Conservation (phyloP, 108 stramenopile genomes). For the Craspedostauros australis region DNA sequence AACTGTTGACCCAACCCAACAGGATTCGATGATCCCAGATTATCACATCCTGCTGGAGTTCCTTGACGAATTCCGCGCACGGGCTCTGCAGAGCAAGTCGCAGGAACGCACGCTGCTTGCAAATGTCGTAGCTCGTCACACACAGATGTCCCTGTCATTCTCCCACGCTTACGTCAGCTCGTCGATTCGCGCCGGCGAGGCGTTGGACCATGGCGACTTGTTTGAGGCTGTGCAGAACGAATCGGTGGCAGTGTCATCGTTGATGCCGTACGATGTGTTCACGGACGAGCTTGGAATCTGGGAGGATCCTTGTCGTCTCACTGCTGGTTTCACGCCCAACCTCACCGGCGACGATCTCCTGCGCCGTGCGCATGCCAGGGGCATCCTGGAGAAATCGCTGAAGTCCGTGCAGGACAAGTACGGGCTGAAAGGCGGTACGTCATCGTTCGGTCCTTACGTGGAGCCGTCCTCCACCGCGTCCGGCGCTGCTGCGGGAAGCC, state of each 20-base stretch:
- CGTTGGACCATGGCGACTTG: constrained; percentile 71
- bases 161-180: constrained; percentile 78
- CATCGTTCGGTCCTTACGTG: constrained; percentile 62
- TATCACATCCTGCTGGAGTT: constrained; percentile 45
- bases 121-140: constrained; percentile 44
- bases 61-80: constrained; percentile 56
- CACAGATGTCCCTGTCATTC: constrained; percentile 75
- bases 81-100: constrained; percentile 58
- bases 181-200: constrained; percentile 77
- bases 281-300: constrained; percentile 64
- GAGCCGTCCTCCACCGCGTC: constrained; percentile 19
- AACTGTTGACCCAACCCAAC: too few species aligned
- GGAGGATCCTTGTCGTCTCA: constrained; percentile 82
- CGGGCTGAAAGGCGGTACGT: constrained; percentile 64
- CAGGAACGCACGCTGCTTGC: constrained; percentile 74
- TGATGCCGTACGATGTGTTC: constrained; percentile 80
- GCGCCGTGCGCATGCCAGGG: constrained; percentile 66
- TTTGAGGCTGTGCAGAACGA: constrained; percentile 77
- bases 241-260: constrained; percentile 53
- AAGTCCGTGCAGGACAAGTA: constrained; percentile 75
- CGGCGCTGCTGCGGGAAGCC: constrained; percentile 1
- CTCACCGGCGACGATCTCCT: constrained; percentile 61
- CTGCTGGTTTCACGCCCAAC: constrained; percentile 38
- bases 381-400: constrained; percentile 77
- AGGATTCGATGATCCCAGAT: constrained; percentile 41